These are phyloP conservation scores for Fomes fomentarius DNA, from an alignment of 1,284 basidiomycete species.

Conservation along the genomic window DNA sequence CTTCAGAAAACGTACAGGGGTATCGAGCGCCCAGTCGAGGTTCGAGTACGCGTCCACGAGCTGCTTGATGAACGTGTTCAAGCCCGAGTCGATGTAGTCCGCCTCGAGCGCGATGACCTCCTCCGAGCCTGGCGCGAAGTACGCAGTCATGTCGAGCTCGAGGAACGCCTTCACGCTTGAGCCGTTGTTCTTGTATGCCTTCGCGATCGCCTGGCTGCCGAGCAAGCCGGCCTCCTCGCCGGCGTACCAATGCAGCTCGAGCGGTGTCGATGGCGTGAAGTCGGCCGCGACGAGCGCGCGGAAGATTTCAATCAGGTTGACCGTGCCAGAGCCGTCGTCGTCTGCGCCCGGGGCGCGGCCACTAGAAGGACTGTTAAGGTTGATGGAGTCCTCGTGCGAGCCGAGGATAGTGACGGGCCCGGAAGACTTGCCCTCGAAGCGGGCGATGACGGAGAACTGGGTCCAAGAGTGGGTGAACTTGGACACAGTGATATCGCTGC, in stretches of 20 bases:
- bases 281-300: conserved; percentile 53
- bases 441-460: conserved; percentile 68
- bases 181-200: conserved; percentile 52
- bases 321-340: conserved; percentile 73
- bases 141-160: conserved; percentile 56
- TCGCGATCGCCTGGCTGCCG: conserved; percentile 67
- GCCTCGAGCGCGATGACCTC: conserved; percentile 66
- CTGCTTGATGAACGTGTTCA: conserved; percentile 43
- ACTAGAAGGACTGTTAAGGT: conserved; percentile 42
- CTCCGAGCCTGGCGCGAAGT: conserved; percentile 60
- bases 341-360: conserved; percentile 69
- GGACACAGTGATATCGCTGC: conserved; percentile 49
- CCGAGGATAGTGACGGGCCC: conserved; percentile 58
- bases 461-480: conserved; percentile 67
- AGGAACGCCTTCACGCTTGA: conserved; percentile 51
- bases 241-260: conserved; percentile 73
- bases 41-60: conserved; percentile 43
- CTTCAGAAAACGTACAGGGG: conserved; percentile 45
- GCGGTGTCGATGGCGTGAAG: conserved; percentile 55
- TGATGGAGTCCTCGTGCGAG: conserved; percentile 70
- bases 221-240: conserved; percentile 72
- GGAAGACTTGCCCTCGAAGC: conserved; percentile 44
- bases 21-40: conserved; percentile 44
- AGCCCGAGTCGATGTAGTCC: conserved; percentile 57
- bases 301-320: conserved; percentile 63